Conservation (phyloP, 768 basidiomycete species). For the Boletus sp. region DNA sequence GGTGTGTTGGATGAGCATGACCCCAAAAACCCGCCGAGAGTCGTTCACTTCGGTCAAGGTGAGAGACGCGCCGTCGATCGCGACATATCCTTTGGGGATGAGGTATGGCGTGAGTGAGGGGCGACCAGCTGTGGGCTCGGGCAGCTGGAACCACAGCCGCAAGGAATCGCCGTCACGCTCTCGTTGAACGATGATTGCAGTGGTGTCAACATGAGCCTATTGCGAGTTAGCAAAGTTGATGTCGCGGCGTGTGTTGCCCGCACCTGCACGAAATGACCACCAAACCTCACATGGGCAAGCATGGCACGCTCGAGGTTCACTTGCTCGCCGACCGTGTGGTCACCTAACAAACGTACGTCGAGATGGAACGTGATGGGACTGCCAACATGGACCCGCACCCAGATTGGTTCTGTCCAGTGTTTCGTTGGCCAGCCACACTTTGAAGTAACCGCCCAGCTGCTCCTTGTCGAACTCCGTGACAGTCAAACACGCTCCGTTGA, state of each 20-base stretch:
- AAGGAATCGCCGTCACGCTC: slow-evolving; percentile 83
- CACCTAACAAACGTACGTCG: slow-evolving; percentile 47
- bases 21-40: slow-evolving; percentile 58
- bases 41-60: slow-evolving; percentile 83
- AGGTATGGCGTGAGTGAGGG: slow-evolving; percentile 76
- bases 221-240: not conserved
- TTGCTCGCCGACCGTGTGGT: slow-evolving; percentile 70
- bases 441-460: slow-evolving; percentile 75
- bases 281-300: slow-evolving; percentile 86
- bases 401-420: slow-evolving; percentile 88
- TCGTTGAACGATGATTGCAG: slow-evolving; percentile 68
- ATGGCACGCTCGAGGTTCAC: slow-evolving; percentile 95
- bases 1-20: slow-evolving; percentile 96
- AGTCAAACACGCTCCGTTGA: slow-evolving; percentile 86
- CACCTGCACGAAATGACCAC: slow-evolving; percentile 98
- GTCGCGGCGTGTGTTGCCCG: slow-evolving; percentile 8
- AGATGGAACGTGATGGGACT: not conserved
- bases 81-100: slow-evolving; percentile 91
- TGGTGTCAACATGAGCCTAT: slow-evolving; percentile 92
- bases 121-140: slow-evolving; percentile 51
- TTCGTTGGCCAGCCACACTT: slow-evolving; percentile 94
- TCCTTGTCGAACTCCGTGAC: slow-evolving; percentile 77
- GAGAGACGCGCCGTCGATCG: slow-evolving; percentile 91
- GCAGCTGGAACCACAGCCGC: slow-evolving; percentile 76
- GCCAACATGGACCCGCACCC: slow-evolving; percentile 43